Evolutionary conservation across 2,329 filamentous ascomycete species (phyloP), one percentile per base, ranked within the genome.

Genomic region (Sclerotinia minor): DNA sequence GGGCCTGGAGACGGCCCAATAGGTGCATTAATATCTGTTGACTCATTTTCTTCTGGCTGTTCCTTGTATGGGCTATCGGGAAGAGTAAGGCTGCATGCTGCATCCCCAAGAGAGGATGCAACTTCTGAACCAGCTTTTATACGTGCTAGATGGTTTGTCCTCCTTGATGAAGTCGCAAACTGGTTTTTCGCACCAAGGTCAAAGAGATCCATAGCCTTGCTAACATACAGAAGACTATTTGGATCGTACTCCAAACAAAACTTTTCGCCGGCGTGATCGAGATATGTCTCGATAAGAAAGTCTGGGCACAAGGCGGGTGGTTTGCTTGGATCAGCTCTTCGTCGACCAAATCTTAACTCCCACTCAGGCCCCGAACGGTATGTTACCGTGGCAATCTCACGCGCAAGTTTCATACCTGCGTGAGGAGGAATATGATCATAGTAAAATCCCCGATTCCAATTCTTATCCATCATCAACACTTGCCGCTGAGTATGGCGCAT

Each of bases 191-290:
- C 82, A 32, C 95, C 93, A 0, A 99, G 85, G 75, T 99, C 95
- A 78, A 99, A 99, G 17, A 99, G 83, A 77, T 99, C 95, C 95
- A 99, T 99, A 6, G 95, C 95, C 80, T 99, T 99, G 78, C 92
- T 96, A 67, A 99, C 92, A 78, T 99, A 99, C 2, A 99, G 83
- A 50, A 98, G 81, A 76, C 93, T 97, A 80, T 99, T 99, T 35
- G 95, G 88, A 75, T 99, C 95, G 77, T 98, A 98, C 71, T 95
- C 94, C 35, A 99, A 84, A 77, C 93, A 97, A 83, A 96, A 99
- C 79, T 99, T 99, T 81, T 99, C 95, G 26, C 95, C 95, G 0
- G 95, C 95, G 76, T 99, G 95, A 79, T 99, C 95, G 24, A 99
- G 86, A 77, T 99, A 99, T 0, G 95, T 99, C 80, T 99, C 95